Conservation (phyloP, 108 stramenopile species). For the Skeletonema grethae region DNA sequence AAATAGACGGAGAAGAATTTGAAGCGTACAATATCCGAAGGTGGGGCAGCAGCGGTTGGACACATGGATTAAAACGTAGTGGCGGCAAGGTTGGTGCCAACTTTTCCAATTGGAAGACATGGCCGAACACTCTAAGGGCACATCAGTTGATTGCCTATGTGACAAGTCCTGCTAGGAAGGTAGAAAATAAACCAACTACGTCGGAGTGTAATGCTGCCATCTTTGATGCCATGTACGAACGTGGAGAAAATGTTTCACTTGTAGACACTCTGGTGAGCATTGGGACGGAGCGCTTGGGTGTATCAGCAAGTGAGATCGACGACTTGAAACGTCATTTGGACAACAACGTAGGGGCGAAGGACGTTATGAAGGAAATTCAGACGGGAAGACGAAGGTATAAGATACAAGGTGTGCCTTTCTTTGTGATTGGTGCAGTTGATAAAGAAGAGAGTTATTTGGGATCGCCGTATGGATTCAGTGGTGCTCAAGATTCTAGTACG, state of each 20-base stretch:
- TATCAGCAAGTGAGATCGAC: conserved; percentile 31
- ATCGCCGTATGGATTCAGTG: conserved; percentile 65
- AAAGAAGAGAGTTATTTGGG: conserved; percentile 11
- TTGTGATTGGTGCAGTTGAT: conserved; percentile 48
- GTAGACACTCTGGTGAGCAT: conserved; percentile 52
- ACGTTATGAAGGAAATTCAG: conserved; percentile 59
- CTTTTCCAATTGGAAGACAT: conserved; percentile 73
- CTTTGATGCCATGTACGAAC: conserved; percentile 73
- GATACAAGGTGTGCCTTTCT: conserved; percentile 63
- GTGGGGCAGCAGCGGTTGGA: conserved; percentile 79
- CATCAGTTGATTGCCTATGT: conserved; percentile 65
- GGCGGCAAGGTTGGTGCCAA: conserved; percentile 69
- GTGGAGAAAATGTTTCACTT: conserved; percentile 64
- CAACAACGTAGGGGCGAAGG: conserved; percentile 42
- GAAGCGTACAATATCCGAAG: conserved; percentile 69
- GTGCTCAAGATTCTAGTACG: conserved; percentile 59
- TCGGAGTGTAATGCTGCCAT: conserved; percentile 55
- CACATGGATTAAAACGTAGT: conserved; percentile 51
- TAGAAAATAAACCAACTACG: conserved; percentile 39
- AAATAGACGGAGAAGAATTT: conserved; percentile 65
- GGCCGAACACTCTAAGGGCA: conserved; percentile 76
- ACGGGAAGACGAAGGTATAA: conserved; percentile 52
- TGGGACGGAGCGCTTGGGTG: conserved; percentile 34
- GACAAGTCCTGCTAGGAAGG: conserved; percentile 9
- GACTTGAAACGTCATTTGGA: conserved; percentile 47